Evolutionary conservation across 176 grass and related monocot genomes (phyloP).

Genomic region (Typha latifolia): DNA sequence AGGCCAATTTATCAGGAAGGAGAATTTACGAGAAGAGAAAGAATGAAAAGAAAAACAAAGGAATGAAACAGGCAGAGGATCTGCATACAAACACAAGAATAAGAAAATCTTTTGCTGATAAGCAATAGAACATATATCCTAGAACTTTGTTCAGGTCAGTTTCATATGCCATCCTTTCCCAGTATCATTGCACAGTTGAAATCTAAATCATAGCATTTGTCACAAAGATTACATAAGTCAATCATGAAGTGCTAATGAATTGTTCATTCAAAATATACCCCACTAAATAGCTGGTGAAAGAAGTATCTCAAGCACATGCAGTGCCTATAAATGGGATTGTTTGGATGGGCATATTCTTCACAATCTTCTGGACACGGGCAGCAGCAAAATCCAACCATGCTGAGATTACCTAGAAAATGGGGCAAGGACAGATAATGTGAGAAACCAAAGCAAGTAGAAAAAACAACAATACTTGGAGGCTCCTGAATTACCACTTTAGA

Average conservation of each 20-base stretch:
- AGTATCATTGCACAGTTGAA: neutral
- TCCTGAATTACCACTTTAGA: conserved; percentile 2
- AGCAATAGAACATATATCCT: no score
- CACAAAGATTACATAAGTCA: neutral
- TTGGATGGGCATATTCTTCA: conserved; percentile 70
- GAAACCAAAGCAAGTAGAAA: neutral
- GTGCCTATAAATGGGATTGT: conserved; percentile 64
- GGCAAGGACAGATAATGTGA: conserved; percentile 9
- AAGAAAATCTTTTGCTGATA: no score
- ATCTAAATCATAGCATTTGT: no score
- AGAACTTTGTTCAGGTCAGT: neutral
- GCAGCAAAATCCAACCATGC: conserved; percentile 77
- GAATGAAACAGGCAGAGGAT: no score
- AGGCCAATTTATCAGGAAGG: no score
- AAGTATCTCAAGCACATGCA: conserved; percentile 64
- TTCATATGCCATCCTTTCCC: neutral
- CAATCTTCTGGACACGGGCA: conserved; percentile 58
- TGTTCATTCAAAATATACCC: conserved; percentile 41
- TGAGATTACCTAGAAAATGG: conserved; percentile 23
- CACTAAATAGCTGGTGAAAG: conserved; percentile 63
- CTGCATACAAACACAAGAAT: no score
- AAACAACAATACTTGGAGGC: neutral
- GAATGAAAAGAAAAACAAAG: no score
- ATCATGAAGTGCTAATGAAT: neutral
- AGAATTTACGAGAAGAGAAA: no score